Conservation (phyloP, 805 yeast species). For the Saturnispora kantuleensis region DNA sequence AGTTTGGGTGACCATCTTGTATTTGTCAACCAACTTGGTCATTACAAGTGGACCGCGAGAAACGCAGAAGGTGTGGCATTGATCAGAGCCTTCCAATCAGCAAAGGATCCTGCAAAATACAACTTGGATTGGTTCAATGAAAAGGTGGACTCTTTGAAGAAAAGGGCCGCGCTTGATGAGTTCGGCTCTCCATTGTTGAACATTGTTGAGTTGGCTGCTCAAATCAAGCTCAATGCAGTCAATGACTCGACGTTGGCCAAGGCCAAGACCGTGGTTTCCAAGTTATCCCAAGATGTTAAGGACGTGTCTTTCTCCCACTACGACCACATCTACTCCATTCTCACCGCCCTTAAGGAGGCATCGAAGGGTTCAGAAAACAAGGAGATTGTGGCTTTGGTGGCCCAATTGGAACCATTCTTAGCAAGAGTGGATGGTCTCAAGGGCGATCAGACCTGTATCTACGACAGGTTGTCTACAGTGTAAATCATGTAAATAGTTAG, state of each 20-base stretch:
- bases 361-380: not conserved
- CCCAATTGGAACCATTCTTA: constrained; percentile 6
- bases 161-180: constrained; percentile 8
- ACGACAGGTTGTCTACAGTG: no score
- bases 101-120: constrained; percentile 6
- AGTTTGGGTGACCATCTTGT: constrained; percentile 13
- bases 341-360: constrained; percentile 11
- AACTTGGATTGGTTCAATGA: constrained; percentile 13
- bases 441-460: not conserved
- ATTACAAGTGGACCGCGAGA: constrained; percentile 14
- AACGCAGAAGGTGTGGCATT: constrained; percentile 19
- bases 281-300: not conserved
- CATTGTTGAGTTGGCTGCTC: constrained; percentile 1
- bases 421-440: constrained; percentile 6
- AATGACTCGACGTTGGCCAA: not conserved
- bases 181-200: not conserved
- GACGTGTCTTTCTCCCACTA: constrained; percentile 7
- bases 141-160: constrained; percentile 13
- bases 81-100: constrained; percentile 18
- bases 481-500: not conserved
- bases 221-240: not conserved
- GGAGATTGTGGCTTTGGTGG: constrained; percentile 1
- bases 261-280: not conserved
- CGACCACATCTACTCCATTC: constrained; percentile 11
- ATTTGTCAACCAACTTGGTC: constrained; percentile 15